These are phyloP conservation scores for Cyanophora paradoxa DNA, from an alignment of 78 protist genomes.

Conservation along the genomic window DNA sequence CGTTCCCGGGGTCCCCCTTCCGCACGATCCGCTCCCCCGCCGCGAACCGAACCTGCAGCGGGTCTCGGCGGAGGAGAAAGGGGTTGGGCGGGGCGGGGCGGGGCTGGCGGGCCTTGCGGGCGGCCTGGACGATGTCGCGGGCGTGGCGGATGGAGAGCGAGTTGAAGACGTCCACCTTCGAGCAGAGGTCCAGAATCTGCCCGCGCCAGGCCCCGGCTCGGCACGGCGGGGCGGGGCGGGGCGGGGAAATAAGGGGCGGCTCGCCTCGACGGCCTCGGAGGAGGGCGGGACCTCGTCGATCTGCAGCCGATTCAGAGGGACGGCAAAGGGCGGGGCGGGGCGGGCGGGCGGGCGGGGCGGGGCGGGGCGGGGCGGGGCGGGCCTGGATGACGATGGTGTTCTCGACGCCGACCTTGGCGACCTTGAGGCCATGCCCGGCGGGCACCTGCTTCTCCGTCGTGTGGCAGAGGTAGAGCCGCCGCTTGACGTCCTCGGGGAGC, in stretches of 20 bases:
- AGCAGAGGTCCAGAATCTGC: not conserved
- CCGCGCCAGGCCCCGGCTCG: no score
- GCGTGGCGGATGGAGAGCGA: no score
- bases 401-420: not conserved
- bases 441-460: not conserved
- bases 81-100: no score
- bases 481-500: constrained; percentile 31
- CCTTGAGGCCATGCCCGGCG: not conserved
- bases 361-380: not conserved
- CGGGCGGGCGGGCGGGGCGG: not conserved
- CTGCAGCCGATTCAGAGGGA: not conserved
- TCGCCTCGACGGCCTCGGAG: no score
- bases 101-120: not conserved
- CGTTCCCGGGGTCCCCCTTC: not conserved
- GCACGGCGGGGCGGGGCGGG: no score
- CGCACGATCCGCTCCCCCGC: not conserved
- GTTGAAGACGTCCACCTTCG: not conserved
- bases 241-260: no score
- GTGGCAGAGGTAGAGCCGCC: not conserved
- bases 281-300: not conserved
- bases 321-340: no score
- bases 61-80: no score
- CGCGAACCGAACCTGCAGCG: no score
- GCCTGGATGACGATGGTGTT: not conserved
- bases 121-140: no score